phyloP scores from a whole-genome alignment of 129 eudicot species.

The Arctium minus region DNA sequence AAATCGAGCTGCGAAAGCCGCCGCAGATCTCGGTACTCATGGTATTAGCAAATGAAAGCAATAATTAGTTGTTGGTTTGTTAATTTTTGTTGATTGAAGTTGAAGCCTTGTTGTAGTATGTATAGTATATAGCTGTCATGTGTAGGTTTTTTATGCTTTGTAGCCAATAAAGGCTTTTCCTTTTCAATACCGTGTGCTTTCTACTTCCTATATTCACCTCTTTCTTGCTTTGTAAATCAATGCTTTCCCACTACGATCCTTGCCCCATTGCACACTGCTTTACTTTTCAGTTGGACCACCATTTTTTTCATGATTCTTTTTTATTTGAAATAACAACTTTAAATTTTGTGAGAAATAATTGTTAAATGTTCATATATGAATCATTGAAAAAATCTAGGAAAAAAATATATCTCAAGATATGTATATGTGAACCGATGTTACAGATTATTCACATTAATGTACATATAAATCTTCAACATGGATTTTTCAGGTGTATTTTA shows the following conservation, averaged over 20 bases:
- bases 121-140: not conserved
- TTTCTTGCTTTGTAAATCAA: not conserved
- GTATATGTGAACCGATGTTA: too few relatives aligned
- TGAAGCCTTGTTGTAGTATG: not conserved
- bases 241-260: not conserved
- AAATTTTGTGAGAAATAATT: not conserved
- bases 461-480: too few relatives aligned
- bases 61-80: not conserved
- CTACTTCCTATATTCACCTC: not conserved
- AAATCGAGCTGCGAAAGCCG: conserved; percentile 52
- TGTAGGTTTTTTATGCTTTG: not conserved
- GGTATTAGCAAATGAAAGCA: conserved; percentile 25
- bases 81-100: not conserved
- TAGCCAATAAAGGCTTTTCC: not conserved
- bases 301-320: not conserved
- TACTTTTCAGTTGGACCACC: not conserved
- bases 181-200: not conserved
- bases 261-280: not conserved
- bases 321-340: not conserved
- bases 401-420: too few relatives aligned
- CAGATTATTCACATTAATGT: too few relatives aligned
- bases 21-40: conserved; percentile 54
- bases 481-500: too few relatives aligned
- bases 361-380: too few relatives aligned
- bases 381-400: too few relatives aligned